These are phyloP conservation scores for Chalciporus sphaerocephalus DNA, from an alignment of 768 basidiomycete genomes.

Conservation along the genomic window DNA sequence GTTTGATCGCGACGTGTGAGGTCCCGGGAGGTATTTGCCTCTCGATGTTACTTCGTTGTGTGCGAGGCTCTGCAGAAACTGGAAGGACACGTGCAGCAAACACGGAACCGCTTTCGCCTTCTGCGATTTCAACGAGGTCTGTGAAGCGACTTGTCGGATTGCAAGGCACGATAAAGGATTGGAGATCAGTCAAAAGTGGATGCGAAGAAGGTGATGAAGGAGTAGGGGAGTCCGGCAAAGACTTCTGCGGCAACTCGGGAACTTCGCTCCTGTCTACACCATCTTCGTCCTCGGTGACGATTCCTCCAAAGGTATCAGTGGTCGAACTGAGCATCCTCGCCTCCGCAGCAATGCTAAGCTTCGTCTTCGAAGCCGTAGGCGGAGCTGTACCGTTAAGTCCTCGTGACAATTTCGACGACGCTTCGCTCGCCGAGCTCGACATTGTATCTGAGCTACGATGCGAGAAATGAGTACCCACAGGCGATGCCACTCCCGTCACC, in stretches of 20 bases:
- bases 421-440: constrained; percentile 31
- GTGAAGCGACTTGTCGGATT: constrained; percentile 63
- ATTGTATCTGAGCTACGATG: constrained; percentile 33
- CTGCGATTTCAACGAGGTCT: constrained; percentile 73
- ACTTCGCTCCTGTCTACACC: constrained; percentile 3
- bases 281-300: constrained; percentile 11
- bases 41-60: constrained; percentile 11
- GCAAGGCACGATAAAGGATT: constrained; percentile 58
- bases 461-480: constrained; percentile 44
- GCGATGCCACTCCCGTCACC: constrained; percentile 35
- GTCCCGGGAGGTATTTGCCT: constrained; percentile 22
- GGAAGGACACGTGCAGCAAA: constrained; percentile 38
- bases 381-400: constrained; percentile 9
- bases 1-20: constrained; percentile 73
- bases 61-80: constrained; percentile 8
- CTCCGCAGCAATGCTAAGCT: constrained; percentile 22
- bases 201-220: constrained; percentile 1
- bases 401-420: constrained; percentile 16
- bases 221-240: not conserved
- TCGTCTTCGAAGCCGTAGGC: constrained; percentile 4
- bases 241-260: not conserved
- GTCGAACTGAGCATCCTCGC: constrained; percentile 26
- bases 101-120: constrained; percentile 79
- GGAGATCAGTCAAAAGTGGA: constrained; percentile 43
- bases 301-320: constrained; percentile 39